Evolutionary conservation across 2,329 filamentous ascomycete genomes (phyloP).

Genomic region (Leptographium lundbergii): DNA sequence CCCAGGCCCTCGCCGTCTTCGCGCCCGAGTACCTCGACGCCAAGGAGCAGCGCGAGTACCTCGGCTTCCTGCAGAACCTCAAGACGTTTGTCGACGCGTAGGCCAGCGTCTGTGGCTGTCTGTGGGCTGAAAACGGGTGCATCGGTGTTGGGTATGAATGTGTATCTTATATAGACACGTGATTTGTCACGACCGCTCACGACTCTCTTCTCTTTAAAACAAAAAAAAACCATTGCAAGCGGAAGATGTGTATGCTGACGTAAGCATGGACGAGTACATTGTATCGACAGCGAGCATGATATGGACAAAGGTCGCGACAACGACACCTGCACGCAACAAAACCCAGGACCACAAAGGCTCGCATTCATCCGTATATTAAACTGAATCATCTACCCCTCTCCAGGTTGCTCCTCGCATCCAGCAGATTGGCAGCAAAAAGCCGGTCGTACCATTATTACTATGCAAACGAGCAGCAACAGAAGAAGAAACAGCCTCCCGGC

Average conservation of each 20-base stretch:
- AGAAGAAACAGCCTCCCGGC: neutral
- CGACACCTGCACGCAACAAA: too few species aligned
- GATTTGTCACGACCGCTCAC: neutral
- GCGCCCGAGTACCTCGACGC: conserved; percentile 92
- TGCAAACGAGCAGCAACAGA: neutral
- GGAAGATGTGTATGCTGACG: too few species aligned
- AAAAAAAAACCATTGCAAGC: neutral
- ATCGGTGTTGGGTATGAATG: neutral
- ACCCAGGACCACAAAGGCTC: too few species aligned
- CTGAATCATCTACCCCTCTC: too few species aligned
- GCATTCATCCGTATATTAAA: too few species aligned
- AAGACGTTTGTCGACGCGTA: conserved; percentile 72
- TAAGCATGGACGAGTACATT: too few species aligned
- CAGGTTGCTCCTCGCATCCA: neutral
- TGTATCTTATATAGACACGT: neutral
- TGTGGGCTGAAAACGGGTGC: neutral
- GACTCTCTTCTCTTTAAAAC: neutral
- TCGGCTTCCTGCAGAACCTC: conserved; percentile 77
- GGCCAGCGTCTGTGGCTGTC: neutral
- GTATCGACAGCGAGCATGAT: too few species aligned
- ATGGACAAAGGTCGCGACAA: too few species aligned
- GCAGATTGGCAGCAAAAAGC: neutral
- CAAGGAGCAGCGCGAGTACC: conserved; percentile 98
- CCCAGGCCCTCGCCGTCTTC: conserved; percentile 75
- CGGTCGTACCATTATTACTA: neutral